Evolutionary conservation across 768 basidiomycete genomes (phyloP).

Genomic region (Ramaria sp.): DNA sequence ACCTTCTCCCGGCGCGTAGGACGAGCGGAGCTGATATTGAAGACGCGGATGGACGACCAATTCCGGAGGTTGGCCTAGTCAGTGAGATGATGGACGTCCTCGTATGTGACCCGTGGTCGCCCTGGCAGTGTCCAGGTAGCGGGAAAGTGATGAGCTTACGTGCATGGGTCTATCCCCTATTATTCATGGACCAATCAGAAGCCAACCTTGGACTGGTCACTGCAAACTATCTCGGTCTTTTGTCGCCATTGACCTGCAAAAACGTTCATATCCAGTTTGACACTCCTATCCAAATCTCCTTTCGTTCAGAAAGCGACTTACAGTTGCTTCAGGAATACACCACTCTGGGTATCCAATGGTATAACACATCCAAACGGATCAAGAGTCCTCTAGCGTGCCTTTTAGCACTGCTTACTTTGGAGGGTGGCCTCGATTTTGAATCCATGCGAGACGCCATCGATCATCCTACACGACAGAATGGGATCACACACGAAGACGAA

Average conservation of each 20-base stretch:
- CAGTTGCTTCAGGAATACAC: conserved; percentile 39
- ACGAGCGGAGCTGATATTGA: conserved; percentile 36
- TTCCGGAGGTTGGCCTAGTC: conserved; percentile 32
- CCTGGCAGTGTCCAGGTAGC: conserved; percentile 1
- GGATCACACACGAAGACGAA: conserved; percentile 37
- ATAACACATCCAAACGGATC: conserved; percentile 49
- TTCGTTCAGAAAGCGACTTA: not conserved
- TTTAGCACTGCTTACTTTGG: conserved; percentile 50
- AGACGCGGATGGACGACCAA: conserved; percentile 39
- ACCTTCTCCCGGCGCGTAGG: conserved; percentile 61
- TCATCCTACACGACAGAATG: conserved; percentile 39
- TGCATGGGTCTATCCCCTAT: conserved; percentile 13
- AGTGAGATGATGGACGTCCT: conserved; percentile 46
- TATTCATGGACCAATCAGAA: not conserved
- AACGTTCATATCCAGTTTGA: not conserved
- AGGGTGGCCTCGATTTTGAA: conserved; percentile 43
- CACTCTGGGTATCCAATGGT: conserved; percentile 46
- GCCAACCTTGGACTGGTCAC: not conserved
- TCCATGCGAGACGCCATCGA: conserved; percentile 40
- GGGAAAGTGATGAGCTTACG: not conserved
- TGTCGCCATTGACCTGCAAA: not conserved
- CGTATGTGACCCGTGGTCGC: conserved; percentile 59
- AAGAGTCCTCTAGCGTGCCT: conserved; percentile 43
- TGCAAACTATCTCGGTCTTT: not conserved
- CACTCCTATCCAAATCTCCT: not conserved